Evolutionary conservation across 2,329 filamentous ascomycete genomes (phyloP), one percentile per base, ranked within the genome.

Genomic region (Camillea tinctor): DNA sequence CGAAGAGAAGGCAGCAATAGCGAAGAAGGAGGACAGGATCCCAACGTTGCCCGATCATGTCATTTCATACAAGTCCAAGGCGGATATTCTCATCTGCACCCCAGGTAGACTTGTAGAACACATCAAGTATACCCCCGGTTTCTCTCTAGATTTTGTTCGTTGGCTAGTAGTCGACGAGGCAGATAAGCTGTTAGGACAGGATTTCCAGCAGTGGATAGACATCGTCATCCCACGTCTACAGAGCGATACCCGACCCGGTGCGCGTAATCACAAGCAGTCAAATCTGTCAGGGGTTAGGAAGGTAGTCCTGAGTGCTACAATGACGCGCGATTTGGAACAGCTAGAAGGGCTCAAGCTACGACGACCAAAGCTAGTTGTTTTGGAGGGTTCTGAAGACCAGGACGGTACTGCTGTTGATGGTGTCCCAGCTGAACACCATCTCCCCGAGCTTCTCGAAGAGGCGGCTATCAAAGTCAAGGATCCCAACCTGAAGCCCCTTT

Each of bases 161-260:
- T 98, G 93, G 93, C 81, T 98, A 0, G 86, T 97, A 2, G 90
- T 97, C 52, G 94, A 98, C 69, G 94, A 98, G 76, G 95, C 94
- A 11, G 94, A 98, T 74, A 92, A 95, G 71, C 80, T 98, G 13
- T 83, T 98, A 5, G 90, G 93, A 50, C 92, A 98, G 73, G 93
- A 90, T 70, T 97, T 95, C 74, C 93, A 97, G 72, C 90, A 94
- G 69, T 97, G 93, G 93, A 80, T 96, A 2, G 85, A 88, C 49
- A 78, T 88, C 0, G 85, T 95, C 6, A 88, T 92, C 71, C 84
- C 88, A 17, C 78, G 79, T 51, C 80, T 91, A 62, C 80, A 81
- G 44, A 74, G 73, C 1, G 73, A 74, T 2, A 79, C 80, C 50
- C 73, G 77, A 1, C 81, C 81, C 65, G 80, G 81, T 22, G 76